These are phyloP conservation scores for Alternaria burnsii DNA, from an alignment of 2,329 filamentous ascomycete species.

Conservation along the genomic window DNA sequence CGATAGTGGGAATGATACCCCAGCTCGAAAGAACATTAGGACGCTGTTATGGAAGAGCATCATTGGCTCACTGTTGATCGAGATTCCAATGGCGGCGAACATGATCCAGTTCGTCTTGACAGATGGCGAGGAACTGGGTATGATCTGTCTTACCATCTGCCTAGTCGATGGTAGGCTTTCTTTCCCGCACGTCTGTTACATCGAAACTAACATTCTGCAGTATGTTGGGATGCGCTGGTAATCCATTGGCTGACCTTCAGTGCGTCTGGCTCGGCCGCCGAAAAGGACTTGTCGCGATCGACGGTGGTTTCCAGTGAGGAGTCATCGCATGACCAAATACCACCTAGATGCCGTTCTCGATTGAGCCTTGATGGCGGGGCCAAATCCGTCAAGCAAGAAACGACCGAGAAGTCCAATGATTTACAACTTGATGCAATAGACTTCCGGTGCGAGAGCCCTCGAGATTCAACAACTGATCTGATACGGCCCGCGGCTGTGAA, in stretches of 20 bases:
- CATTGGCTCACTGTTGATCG: slow-evolving; percentile 44
- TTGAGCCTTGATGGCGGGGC: neutral
- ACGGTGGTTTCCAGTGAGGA: neutral
- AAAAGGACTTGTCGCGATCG: slow-evolving; percentile 13
- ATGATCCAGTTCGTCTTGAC: slow-evolving; percentile 45
- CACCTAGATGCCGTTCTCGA: neutral
- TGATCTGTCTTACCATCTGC: slow-evolving; percentile 52
- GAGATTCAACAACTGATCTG: slow-evolving; percentile 1
- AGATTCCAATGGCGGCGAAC: slow-evolving; percentile 50
- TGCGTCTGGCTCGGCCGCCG: slow-evolving; percentile 14
- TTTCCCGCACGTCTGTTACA: neutral
- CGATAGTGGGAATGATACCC: slow-evolving; percentile 12
- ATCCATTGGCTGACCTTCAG: slow-evolving; percentile 34
- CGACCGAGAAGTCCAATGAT: neutral
- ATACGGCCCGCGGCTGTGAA: neutral
- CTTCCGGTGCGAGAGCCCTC: neutral
- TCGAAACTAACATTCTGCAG: slow-evolving; percentile 8
- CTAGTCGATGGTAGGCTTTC: slow-evolving; percentile 47
- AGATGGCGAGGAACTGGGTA: slow-evolving; percentile 46
- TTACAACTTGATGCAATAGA: neutral
- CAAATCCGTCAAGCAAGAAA: neutral
- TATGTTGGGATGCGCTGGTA: slow-evolving; percentile 28
- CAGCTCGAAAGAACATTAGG: slow-evolving; percentile 30
- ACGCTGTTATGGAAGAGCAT: slow-evolving; percentile 39
- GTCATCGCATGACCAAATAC: neutral